Conservation (phyloP, 2,329 filamentous ascomycete genomes). For the Calonectria ilicicola region DNA sequence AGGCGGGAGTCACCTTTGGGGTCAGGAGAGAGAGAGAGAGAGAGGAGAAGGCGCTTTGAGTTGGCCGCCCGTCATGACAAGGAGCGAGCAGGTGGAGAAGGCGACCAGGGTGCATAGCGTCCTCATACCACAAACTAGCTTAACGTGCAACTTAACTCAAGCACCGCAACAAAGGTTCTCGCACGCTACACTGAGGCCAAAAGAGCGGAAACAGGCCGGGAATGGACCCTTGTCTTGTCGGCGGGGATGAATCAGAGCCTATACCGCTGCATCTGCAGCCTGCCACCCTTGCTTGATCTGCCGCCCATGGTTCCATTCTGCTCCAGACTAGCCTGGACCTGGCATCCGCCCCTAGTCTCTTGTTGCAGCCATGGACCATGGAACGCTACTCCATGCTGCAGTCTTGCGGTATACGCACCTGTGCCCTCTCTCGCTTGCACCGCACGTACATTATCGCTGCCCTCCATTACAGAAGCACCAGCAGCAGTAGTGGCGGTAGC, state of each 20-base stretch:
- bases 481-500: not conserved
- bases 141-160: not conserved
- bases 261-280: not conserved
- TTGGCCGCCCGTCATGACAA: not conserved
- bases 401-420: not conserved
- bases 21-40: not conserved
- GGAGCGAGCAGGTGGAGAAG: constrained; percentile 12
- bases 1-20: not conserved
- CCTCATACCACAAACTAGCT: not conserved
- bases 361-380: not conserved
- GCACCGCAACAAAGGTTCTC: not conserved
- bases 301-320: not conserved
- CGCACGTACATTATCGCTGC: not conserved
- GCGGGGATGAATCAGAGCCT: not conserved
- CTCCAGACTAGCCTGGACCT: not conserved
- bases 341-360: not conserved
- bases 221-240: constrained; percentile 3
- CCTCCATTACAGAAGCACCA: not conserved
- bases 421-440: not conserved
- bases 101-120: not conserved
- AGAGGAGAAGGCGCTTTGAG: no score
- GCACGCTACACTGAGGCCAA: not conserved
- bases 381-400: not conserved
- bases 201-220: constrained; percentile 10
- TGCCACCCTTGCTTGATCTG: not conserved